Base-by-base conservation (phyloP, 441 rosid species). In the Rhodomyrtus psidioides region DNA sequence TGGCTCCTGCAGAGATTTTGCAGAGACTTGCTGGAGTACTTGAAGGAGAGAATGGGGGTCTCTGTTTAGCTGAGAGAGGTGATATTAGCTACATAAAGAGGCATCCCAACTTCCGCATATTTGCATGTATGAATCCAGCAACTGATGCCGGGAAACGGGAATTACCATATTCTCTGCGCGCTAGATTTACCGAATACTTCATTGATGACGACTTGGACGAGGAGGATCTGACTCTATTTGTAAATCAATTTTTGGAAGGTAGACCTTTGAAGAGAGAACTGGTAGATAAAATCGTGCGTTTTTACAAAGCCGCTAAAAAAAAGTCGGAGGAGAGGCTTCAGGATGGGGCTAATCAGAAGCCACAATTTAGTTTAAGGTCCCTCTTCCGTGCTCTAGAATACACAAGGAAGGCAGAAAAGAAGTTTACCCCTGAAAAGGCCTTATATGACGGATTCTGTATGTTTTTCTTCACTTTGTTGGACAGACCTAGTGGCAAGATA, bases 121-220 rank as follows among this genome's bases (percentile, higher is more conserved):
- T 96, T 94, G 95, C 98, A 34, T 96, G 99, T 86, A 98, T 98
- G 99, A 98, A 98, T 92, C 99, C 99, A 44, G 99, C 99, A 90
- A 98, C 98, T 82, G 99, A 98, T 94, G 99, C 99, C 87, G 99
- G 99, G 87, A 98, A 98, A 91, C 89, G 98, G 86, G 99, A 98
- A 86, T 92, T 98, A 90, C 98, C 98, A 9, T 90, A 90, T 88
- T 90, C 98, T 60, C 83, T 98, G 81, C 93, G 94, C 55, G 91
- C 98, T 92, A 93, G 99, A 90, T 98, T 98, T 90, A 94, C 99
- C 7, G 98, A 96, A 91, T 96, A 92, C 88, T 95, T 94, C 92
- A 98, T 98, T 86, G 96, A 96, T 91, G 99, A 98, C 84, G 90
- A 92, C 62, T 85, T 96, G 88, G 95, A 91, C 88, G 97, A 92